A percentile compares a stretch with the other conserved stretches of the same genome.
Evolutionary conservation across 176 grass and related monocot species (phyloP).

Genomic region (Hsuehochloa calcarea): DNA sequence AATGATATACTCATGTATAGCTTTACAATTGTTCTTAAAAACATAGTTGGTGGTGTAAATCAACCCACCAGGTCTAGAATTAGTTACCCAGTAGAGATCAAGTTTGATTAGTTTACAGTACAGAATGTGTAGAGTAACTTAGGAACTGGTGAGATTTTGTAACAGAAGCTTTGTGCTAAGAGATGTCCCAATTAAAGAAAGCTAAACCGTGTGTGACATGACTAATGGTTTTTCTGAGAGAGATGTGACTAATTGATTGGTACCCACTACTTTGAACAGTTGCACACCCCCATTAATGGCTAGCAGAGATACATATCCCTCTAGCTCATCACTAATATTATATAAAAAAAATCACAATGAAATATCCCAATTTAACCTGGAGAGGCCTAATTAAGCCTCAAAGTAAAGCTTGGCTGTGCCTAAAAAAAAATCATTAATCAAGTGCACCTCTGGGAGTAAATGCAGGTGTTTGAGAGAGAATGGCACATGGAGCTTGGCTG

Average conservation of each 20-base stretch:
- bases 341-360: not conserved
- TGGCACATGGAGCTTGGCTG: slow-evolving; percentile 24
- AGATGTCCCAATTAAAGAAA: not conserved
- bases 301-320: not conserved
- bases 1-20: not conserved
- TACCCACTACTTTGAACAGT: not conserved
- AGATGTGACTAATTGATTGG: not conserved
- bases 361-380: not conserved
- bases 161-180: not conserved
- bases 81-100: not conserved
- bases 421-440: slow-evolving; percentile 6
- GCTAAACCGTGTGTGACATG: not conserved
- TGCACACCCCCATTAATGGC: not conserved
- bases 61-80: not conserved
- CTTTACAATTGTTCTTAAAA: not conserved
- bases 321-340: not conserved
- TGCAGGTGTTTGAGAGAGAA: not conserved
- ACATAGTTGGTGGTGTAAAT: not conserved
- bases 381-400: not conserved
- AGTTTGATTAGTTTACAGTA: not conserved
- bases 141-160: not conserved
- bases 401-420: not conserved
- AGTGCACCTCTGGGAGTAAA: not conserved
- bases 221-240: not conserved
- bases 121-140: not conserved